phyloP scores from a whole-genome alignment of 306 rosid genomes.

The Heteromeles arbutifolia region DNA sequence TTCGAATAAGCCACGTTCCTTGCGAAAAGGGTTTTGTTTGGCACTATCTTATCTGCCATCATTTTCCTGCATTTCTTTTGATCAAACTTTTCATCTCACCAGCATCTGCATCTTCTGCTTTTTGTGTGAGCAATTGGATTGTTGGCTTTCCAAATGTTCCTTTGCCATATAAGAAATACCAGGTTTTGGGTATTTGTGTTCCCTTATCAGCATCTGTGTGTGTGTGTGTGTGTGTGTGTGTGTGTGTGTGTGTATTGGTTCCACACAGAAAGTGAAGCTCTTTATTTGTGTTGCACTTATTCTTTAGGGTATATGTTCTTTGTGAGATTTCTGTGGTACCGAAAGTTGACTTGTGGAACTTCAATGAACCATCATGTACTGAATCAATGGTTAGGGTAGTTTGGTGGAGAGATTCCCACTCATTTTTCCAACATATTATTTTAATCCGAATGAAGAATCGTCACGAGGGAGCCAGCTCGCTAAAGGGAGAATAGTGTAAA shows the following conservation, averaged over 20 bases:
- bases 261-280: background rate
- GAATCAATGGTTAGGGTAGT: background rate
- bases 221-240: too few relatives aligned
- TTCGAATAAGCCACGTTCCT: conserved; percentile 48
- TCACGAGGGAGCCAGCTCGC: background rate
- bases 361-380: background rate
- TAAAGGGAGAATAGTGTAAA: background rate
- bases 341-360: background rate
- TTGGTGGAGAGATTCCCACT: background rate
- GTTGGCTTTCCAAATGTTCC: conserved; percentile 18
- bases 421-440: background rate
- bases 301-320: conserved; percentile 10
- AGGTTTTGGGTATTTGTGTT: conserved; percentile 4
- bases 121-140: conserved; percentile 6
- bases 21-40: conserved; percentile 23
- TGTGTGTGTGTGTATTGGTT: too few relatives aligned
- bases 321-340: background rate
- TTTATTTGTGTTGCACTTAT: conserved; percentile 20
- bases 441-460: background rate
- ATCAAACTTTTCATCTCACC: conserved; percentile 17
- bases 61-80: conserved; percentile 25
- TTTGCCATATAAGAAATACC: conserved; percentile 7
- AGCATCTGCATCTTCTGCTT: conserved; percentile 36
- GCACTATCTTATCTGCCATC: conserved; percentile 17
- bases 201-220: background rate